Evolutionary conservation across 106 monocot genomes (phyloP).

Genomic region (Dioscorea zingiberensis): DNA sequence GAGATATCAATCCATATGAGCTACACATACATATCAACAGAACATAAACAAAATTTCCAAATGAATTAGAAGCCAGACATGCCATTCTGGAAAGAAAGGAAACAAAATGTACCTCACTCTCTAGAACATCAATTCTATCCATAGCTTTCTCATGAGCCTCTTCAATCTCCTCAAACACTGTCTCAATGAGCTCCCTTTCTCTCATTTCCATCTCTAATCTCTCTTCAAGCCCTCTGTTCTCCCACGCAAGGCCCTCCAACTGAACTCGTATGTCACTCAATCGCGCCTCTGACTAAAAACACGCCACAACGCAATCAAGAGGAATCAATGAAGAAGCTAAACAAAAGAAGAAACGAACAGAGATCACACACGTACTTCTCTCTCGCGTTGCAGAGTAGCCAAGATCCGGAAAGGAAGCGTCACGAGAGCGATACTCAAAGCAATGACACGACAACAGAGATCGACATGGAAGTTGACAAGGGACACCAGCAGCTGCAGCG

Average conservation of each 20-base stretch:
- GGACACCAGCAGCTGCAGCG: slow-evolving; percentile 13
- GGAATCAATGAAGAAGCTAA: no score
- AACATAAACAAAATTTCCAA: not conserved
- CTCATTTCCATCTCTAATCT: slow-evolving; percentile 32
- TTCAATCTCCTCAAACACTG: slow-evolving; percentile 53
- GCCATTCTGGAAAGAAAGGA: not conserved
- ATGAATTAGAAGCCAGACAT: not conserved
- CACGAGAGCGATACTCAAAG: slow-evolving; percentile 2
- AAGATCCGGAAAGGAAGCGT: slow-evolving; percentile 19
- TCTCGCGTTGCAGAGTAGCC: slow-evolving; percentile 17
- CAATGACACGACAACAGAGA: slow-evolving; percentile 8
- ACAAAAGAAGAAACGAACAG: not conserved
- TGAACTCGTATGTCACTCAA: slow-evolving; percentile 34
- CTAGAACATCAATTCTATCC: slow-evolving; percentile 42
- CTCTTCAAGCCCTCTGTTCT: slow-evolving; percentile 52
- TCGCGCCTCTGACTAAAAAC: slow-evolving; percentile 40
- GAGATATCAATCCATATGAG: no score
- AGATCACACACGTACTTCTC: slow-evolving; percentile 1
- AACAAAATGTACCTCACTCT: slow-evolving; percentile 39
- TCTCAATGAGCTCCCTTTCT: slow-evolving; percentile 35
- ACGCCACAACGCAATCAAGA: not conserved
- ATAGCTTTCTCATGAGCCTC: slow-evolving; percentile 65
- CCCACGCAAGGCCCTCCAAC: slow-evolving; percentile 38
- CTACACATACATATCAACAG: not conserved
- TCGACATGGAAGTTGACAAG: slow-evolving; percentile 11